Percentiles rank a stretch among this genome's conserved stretches.
Evolutionary conservation across 73 alveolate genomes (phyloP).

Genomic region (Tetrahymena malaccensis): DNA sequence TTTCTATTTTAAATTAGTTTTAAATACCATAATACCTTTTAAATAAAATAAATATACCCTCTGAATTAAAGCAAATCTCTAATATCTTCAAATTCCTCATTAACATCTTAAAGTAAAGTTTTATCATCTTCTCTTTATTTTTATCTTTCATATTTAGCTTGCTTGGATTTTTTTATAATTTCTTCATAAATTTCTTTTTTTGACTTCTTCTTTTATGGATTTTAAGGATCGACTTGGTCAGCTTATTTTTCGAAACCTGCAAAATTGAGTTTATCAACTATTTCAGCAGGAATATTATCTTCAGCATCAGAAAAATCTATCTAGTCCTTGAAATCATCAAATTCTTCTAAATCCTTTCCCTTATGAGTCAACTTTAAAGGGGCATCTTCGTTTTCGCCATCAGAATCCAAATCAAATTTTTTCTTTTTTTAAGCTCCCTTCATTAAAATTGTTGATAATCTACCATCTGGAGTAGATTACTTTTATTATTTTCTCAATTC

Average conservation of each 20-base stretch:
- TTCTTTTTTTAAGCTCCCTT: not conserved
- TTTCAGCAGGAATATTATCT: not conserved
- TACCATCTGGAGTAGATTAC: not conserved
- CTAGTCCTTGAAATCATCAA: not conserved
- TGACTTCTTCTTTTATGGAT: not conserved
- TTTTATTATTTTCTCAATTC: not conserved
- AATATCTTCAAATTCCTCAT: not conserved
- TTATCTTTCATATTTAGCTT: not conserved
- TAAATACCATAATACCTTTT: not conserved
- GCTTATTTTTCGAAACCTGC: not conserved
- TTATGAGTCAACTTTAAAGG: not conserved
- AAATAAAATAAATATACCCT: not conserved
- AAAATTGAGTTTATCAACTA: not conserved
- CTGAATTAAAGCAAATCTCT: not conserved
- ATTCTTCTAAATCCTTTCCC: not conserved
- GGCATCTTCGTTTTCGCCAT: not conserved
- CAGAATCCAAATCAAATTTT: not conserved
- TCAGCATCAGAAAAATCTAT: not conserved
- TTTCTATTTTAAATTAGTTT: not conserved
- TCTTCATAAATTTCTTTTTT: not conserved
- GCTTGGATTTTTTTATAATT: not conserved
- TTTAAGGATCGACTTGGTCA: not conserved
- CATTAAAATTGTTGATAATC: not conserved
- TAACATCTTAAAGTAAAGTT: not conserved
- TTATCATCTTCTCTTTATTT: not conserved